Evolutionary conservation across 176 grass and related monocot genomes (phyloP), one percentile per base, ranked within the genome.

Genomic region (Triticum dicoccoides): DNA sequence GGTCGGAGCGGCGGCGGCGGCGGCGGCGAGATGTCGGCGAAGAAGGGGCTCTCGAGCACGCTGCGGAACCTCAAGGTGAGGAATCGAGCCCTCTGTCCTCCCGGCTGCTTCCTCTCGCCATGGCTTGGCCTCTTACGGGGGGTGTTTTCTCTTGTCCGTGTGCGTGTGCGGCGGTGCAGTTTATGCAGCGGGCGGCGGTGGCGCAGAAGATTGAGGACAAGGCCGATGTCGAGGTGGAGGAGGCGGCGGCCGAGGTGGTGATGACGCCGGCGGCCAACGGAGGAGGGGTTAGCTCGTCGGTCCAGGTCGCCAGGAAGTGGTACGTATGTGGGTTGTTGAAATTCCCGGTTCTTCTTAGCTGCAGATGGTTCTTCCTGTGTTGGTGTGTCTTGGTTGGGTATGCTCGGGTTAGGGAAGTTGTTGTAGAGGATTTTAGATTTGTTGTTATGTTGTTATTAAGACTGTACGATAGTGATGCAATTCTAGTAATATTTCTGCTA

Each of bases 31-130:
- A 91, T 91, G 89, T 91, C 94, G 91, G 91, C 89, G 79, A 98
- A 95, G 82, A 84, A 94, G 62, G 96, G 95, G 93, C 91, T 98
- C 73, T 98, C 96, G 29, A 92, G 83, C 70, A 98, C 93, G 15
- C 91, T 98, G 45, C 92, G 72, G 90, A 95, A 92, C 49, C 86
- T 98, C 2, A 98, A 98, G 90, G 96, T 86, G 44, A 90, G 24
- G 33, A 61, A 10, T 20, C 42, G n/a, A 9, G 4, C 71, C 21
- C 38, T 27, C 7, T 54, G 33, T 6, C 71, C n/a, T 6, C 71
- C n/a, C 25, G 9, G 77, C n/a, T 25, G 8, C 83, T 56, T 58
- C 63, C 11, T n/a, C 45, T 27, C 34, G 51, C 47, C 34, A 49
- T 78, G 85, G 21, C 35, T 17, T 29, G 37, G 20, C 21, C 18